Evolutionary conservation across 352 stramenopile genomes (phyloP).

Genomic region (Phytophthora melonis): DNA sequence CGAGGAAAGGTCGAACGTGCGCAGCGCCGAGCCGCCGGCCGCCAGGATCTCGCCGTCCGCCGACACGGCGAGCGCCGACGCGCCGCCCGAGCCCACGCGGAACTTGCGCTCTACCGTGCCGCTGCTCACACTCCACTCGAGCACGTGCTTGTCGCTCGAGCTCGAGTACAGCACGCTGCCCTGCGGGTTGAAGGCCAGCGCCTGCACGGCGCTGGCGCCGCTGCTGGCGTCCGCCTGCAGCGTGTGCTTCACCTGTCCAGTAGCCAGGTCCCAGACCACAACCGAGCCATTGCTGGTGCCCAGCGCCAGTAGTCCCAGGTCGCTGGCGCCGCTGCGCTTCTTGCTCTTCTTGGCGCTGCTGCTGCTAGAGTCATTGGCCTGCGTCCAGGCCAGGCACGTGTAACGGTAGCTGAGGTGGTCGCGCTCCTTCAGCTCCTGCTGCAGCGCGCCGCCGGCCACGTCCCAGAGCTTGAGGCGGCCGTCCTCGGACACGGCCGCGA

Average conservation of each 20-base stretch:
- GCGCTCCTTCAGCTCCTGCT: conserved; percentile 84
- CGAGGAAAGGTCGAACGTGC: conserved; percentile 79
- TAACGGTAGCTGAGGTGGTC: conserved; percentile 89
- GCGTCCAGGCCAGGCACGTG: conserved; percentile 78
- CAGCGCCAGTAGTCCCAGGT: conserved; percentile 70
- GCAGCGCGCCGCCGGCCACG: conserved; percentile 65
- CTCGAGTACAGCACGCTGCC: conserved; percentile 75
- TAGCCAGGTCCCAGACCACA: conserved; percentile 80
- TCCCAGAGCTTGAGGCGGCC: conserved; percentile 88
- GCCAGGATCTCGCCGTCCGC: conserved; percentile 70
- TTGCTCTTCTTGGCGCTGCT: conserved; percentile 30
- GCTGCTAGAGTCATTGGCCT: conserved; percentile 12
- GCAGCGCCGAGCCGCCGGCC: conserved; percentile 68
- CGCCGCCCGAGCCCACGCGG: conserved; percentile 63
- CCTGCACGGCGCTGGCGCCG: conserved; percentile 51
- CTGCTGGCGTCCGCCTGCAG: conserved; percentile 57
- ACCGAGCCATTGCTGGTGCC: conserved; percentile 74
- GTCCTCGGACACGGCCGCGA: conserved; percentile 84
- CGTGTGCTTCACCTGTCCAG: conserved; percentile 69
- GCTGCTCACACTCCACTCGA: conserved; percentile 79
- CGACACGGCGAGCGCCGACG: conserved; percentile 72
- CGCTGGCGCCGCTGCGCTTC: conserved; percentile 56
- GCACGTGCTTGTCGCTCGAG: conserved; percentile 77
- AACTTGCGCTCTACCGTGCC: conserved; percentile 71
- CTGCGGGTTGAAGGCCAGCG: conserved; percentile 79